Evolutionary conservation across 108 stramenopile genomes (phyloP), one percentile per base, ranked within the genome.

Genomic region (Halocafeteria seosinensis): DNA sequence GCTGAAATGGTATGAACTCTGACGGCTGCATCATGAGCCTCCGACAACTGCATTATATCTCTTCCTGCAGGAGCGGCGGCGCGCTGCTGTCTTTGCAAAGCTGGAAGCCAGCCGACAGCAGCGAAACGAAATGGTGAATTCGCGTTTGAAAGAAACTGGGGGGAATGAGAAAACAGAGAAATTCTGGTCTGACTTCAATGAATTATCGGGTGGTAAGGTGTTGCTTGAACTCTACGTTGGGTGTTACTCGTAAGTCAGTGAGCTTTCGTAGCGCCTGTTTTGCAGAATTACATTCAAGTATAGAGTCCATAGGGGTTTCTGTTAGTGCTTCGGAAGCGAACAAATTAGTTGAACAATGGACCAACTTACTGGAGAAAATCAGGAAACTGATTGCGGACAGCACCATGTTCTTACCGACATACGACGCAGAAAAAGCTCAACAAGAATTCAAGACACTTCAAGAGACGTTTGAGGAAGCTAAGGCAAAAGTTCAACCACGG

Each of bases 351-450:
- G 32, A 62, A 4, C 29, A 23, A 9, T 29, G 63, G n/a, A 42
- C 32, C 11, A 26, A 36, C 32, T 11, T 5, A 4, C 26, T 66
- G 9, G 31, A 13, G 0, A 29, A 32, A 3, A 63, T 73, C 64
- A 60, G 63, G 12, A 70, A 73, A 64, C 63, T 50, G 50, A 34
- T 73, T 53, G 72, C 73, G 12, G 72, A 69, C 34, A 68, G 67
- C 31, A 35, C 75, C 30, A 30, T 76, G 6, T 74, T 53, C 32
- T 38, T 76, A 65, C 71, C 75, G n/a, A 55, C 71, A 62, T 76
- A 76, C 70, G 75, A 76, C 25, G 62, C 61, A 29, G 29, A 0
- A 24, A 21, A 32, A 1, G 62, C 17, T 13, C 26, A 55, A 28
- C 64, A 65, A 29, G 50, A 65, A 1, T 50, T 65, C 3, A 33